These are phyloP conservation scores for Mallotus repandus DNA, from an alignment of 441 rosid genomes.

Conservation along the genomic window DNA sequence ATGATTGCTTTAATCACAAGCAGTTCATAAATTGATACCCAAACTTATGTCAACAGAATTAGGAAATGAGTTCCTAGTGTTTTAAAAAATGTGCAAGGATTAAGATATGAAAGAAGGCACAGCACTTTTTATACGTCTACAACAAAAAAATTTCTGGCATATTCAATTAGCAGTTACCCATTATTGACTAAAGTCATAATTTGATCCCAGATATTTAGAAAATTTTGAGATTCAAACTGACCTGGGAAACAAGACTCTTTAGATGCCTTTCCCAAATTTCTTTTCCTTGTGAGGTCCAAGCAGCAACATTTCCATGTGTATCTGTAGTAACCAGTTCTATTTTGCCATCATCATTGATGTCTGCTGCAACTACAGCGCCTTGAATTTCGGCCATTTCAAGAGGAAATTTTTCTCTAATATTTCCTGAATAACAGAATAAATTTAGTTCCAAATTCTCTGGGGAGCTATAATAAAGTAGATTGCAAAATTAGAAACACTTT, in stretches of 20 bases:
- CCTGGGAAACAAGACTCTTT: conserved; percentile 97
- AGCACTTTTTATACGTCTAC: neutral
- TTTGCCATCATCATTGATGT: conserved; percentile 99
- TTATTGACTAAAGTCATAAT: conserved; percentile 11
- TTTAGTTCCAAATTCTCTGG: conserved; percentile 27
- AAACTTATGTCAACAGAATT: neutral
- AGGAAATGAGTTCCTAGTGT: neutral
- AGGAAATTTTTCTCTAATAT: conserved; percentile 81
- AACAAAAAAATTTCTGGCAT: conserved; percentile 4
- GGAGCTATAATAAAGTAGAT: conserved; percentile 18
- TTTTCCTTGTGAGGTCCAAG: conserved; percentile 94
- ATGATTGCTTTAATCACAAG: neutral
- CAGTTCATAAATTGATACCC: neutral
- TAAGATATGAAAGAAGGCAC: neutral
- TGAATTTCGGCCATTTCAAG: conserved; percentile 99
- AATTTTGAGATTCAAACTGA: conserved; percentile 26
- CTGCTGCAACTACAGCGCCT: conserved; percentile 96
- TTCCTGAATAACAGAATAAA: conserved; percentile 47
- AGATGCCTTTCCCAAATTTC: conserved; percentile 90
- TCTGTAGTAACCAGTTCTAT: conserved; percentile 95
- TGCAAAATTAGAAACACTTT: neutral
- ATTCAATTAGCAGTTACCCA: neutral
- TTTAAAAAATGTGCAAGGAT: neutral
- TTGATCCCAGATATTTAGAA: conserved; percentile 1
- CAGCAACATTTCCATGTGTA: conserved; percentile 96